A percentile compares a stretch with the other conserved stretches of the same genome.
Evolutionary conservation across 352 stramenopile genomes (phyloP).

Genomic region (Pythium sp.): DNA sequence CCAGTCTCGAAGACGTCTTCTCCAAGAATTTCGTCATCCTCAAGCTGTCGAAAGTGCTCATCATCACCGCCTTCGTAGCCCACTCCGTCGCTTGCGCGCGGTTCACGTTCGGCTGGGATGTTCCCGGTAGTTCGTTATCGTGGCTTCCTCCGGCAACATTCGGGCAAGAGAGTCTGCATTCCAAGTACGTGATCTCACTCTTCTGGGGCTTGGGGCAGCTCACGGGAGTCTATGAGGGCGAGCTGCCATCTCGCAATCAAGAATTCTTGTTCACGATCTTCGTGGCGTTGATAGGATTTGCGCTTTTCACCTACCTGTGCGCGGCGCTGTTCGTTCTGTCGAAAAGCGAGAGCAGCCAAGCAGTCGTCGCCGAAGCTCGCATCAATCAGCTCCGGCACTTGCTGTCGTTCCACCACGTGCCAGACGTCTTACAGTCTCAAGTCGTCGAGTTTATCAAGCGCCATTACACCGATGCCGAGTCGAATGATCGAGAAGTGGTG

Average conservation of each 20-base stretch:
- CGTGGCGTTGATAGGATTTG: constrained; percentile 49
- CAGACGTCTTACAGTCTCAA: constrained; percentile 31
- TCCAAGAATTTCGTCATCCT: constrained; percentile 51
- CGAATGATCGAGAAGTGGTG: constrained; percentile 39
- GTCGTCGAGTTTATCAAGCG: constrained; percentile 30
- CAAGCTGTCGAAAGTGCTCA: constrained; percentile 50
- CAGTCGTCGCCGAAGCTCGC: constrained; percentile 36
- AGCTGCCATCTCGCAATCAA: constrained; percentile 32
- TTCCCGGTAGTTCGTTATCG: constrained; percentile 13
- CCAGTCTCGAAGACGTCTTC: constrained; percentile 52
- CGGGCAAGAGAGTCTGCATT: background rate
- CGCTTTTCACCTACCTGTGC: constrained; percentile 58
- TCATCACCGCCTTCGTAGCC: constrained; percentile 34
- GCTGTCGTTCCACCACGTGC: constrained; percentile 45
- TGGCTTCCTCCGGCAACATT: constrained; percentile 30
- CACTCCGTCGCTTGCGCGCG: constrained; percentile 50
- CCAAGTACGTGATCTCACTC: constrained; percentile 45
- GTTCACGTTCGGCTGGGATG: constrained; percentile 49
- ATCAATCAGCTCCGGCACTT: constrained; percentile 65
- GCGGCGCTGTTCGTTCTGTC: constrained; percentile 67
- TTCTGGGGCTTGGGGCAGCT: constrained; percentile 60
- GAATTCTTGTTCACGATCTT: constrained; percentile 60
- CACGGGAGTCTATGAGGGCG: constrained; percentile 47
- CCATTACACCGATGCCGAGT: constrained; percentile 43
- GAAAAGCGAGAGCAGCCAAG: constrained; percentile 52